Evolutionary conservation across 2,329 filamentous ascomycete genomes (phyloP).

Genomic region (Phialophora expanda): DNA sequence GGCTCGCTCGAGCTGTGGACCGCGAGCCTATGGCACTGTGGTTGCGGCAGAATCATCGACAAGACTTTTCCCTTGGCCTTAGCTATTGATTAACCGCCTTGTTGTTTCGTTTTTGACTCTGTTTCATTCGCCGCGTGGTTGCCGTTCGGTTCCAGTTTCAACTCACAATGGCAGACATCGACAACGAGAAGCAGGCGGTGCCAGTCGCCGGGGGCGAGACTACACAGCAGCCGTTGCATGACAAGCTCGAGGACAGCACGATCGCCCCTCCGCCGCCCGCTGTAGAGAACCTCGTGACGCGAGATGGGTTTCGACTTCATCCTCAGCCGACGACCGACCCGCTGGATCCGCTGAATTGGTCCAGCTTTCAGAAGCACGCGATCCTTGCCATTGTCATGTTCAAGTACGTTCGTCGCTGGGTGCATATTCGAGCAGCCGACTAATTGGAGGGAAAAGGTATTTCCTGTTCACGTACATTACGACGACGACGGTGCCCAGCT

Average conservation of each 20-base stretch:
- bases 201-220: background rate
- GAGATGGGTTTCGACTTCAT: conserved; percentile 45
- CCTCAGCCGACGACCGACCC: conserved; percentile 54
- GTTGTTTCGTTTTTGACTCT: background rate
- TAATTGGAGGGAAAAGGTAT: conserved; percentile 47
- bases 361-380: conserved; percentile 53
- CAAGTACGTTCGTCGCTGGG: conserved; percentile 47
- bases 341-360: conserved; percentile 63
- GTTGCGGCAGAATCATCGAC: background rate
- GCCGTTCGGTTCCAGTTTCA: background rate
- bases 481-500: conserved; percentile 62
- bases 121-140: background rate
- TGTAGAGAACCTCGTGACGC: conserved; percentile 31
- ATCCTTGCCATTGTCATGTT: conserved; percentile 61
- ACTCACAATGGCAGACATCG: conserved; percentile 19
- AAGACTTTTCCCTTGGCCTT: conserved; percentile 6
- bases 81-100: background rate
- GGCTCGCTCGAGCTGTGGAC: background rate
- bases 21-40: background rate
- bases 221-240: conserved; percentile 7
- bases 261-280: conserved; percentile 21
- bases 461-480: conserved; percentile 66
- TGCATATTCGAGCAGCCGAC: conserved; percentile 5
- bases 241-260: conserved; percentile 35
- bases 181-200: conserved; percentile 23